These are phyloP conservation scores for Tubosaeta sp. DNA, from an alignment of 768 basidiomycete species.

Conservation along the genomic window DNA sequence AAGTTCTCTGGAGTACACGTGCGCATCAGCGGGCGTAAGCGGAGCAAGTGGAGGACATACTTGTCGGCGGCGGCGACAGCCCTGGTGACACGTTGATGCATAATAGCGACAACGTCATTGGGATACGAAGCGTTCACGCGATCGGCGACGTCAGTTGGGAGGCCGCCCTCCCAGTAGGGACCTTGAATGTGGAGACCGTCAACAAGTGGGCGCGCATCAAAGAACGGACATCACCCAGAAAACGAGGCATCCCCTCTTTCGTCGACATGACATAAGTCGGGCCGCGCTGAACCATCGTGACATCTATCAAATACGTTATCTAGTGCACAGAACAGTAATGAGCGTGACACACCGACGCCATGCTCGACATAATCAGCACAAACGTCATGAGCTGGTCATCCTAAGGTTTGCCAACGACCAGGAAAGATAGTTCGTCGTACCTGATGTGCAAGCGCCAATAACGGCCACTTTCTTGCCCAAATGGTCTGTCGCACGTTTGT, in stretches of 20 bases:
- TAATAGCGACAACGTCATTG: slow-evolving; percentile 16
- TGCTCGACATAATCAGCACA: slow-evolving; percentile 42
- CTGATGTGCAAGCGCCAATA: slow-evolving; percentile 62
- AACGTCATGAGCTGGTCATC: slow-evolving; percentile 43
- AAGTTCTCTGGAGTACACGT: slow-evolving; percentile 33
- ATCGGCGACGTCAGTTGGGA: slow-evolving; percentile 51
- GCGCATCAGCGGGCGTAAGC: background rate
- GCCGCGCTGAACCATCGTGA: slow-evolving; percentile 48
- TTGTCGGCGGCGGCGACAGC: slow-evolving; percentile 53
- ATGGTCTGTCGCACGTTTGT: slow-evolving; percentile 53
- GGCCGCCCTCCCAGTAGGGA: slow-evolving; percentile 43
- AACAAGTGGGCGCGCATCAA: slow-evolving; percentile 14
- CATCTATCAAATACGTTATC: slow-evolving; percentile 26
- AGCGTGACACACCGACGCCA: slow-evolving; percentile 38
- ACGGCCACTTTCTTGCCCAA: slow-evolving; percentile 68
- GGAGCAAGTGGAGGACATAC: slow-evolving; percentile 27
- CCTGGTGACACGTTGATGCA: slow-evolving; percentile 36
- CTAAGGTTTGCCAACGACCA: background rate
- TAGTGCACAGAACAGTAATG: background rate
- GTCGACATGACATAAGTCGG: slow-evolving; percentile 52
- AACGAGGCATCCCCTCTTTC: slow-evolving; percentile 35
- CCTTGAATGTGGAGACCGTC: slow-evolving; percentile 13
- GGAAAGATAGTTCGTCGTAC: slow-evolving; percentile 28
- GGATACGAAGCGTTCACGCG: slow-evolving; percentile 49
- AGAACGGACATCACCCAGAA: slow-evolving; percentile 8